Evolutionary conservation across 495 filamentous ascomycete genomes (phyloP), one percentile per base, ranked within the genome.

Genomic region (Physcia stellaris): DNA sequence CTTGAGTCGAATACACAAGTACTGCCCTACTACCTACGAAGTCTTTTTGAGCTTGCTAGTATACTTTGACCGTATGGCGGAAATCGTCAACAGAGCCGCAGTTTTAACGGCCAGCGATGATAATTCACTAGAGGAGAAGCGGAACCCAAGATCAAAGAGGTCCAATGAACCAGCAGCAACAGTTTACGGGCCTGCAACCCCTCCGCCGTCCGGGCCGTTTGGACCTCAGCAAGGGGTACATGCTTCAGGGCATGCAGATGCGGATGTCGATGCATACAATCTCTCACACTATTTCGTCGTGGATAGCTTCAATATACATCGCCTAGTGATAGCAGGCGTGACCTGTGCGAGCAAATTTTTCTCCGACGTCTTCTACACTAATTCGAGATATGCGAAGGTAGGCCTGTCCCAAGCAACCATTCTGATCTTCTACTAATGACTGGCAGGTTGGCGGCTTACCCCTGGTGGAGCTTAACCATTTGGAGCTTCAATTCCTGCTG

Each of bases 261-360:
- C 39, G 13, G 18, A 31, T 20, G 41, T 39, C 24, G 9, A n/a
- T 9, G 63, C 71, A 0, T 78, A 79, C 35, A 64, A 64, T 39
- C 61, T 83, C 40, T 70, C 79, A 32, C 75, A 85, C 48, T 95
- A 86, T 50, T 99, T 99, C 52, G 88, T 96, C 33, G 90, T 96
- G 2, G 90, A 99, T 63, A 95, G 88, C 56, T 99, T 90, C 60
- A 99, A 99, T 59, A 99, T 99, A 47, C 90, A 99, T 51, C 79
- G 90, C 20, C 64, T 99, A 38, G 87, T 96, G 32, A 99, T 99
- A 57, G 86, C 90, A 6, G 90, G 87, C 16, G 92, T 99, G 32
- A 96, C 90, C 12, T 96, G 92, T 58, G 88, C 92, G 9, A 94
- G 87, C 71, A 99, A 99, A 63, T 99, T 96, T 68, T 99, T 99